Evolutionary conservation across 805 yeast species (phyloP).

Genomic region (Schizosaccharomyces japonicus): DNA sequence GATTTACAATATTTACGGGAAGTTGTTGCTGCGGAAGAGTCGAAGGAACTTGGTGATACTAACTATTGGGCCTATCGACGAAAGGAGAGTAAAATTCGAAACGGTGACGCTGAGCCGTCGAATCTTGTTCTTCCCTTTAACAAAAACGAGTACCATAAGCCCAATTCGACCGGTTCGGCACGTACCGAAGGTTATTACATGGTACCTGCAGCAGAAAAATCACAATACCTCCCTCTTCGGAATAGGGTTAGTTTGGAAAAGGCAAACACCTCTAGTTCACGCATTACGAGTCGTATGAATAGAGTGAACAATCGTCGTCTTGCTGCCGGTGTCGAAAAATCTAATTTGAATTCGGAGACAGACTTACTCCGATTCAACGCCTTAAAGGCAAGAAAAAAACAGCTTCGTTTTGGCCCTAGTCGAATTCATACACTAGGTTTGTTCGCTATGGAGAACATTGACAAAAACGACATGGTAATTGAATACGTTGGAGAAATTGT

Average conservation of each 20-base stretch:
- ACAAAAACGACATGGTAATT: conserved; percentile 90
- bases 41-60: conserved; percentile 17
- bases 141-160: conserved; percentile 17
- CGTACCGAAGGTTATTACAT: conserved; percentile 51
- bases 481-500: conserved; percentile 93
- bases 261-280: conserved; percentile 6
- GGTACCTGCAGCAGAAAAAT: conserved; percentile 47
- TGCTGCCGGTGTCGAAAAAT: conserved; percentile 72
- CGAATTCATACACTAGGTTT: conserved; percentile 97
- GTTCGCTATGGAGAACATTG: conserved; percentile 83
- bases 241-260: conserved; percentile 40
- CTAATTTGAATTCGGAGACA: conserved; percentile 55
- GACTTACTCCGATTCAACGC: conserved; percentile 69
- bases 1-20: conserved; percentile 34
- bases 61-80: conserved; percentile 50
- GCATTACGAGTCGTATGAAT: conserved; percentile 42
- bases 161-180: conserved; percentile 34
- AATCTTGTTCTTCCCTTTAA: conserved; percentile 9
- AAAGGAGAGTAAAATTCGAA: conserved; percentile 16
- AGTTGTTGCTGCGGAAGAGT: conserved; percentile 17
- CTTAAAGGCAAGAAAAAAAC: conserved; percentile 69
- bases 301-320: conserved; percentile 70
- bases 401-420: conserved; percentile 88
- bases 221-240: conserved; percentile 62
- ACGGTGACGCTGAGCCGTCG: conserved; percentile 11